Evolutionary conservation across 2,329 filamentous ascomycete species (phyloP).

Genomic region (Diaporthe velutina): DNA sequence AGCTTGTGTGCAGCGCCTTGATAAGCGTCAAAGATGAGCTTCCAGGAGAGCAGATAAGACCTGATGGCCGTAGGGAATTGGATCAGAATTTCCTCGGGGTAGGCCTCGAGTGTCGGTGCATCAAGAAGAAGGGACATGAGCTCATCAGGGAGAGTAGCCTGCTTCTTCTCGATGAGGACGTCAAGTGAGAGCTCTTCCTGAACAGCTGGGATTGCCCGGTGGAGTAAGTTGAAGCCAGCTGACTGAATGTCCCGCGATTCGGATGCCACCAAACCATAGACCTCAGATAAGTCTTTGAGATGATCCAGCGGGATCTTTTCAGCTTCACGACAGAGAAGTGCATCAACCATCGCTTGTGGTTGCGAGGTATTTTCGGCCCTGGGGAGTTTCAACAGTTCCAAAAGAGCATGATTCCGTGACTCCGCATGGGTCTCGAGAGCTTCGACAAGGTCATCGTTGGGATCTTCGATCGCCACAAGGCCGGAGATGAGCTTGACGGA

Average conservation of each 20-base stretch:
- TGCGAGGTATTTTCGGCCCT: conserved; percentile 63
- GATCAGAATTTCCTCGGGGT: conserved; percentile 75
- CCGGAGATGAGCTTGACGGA: conserved; percentile 78
- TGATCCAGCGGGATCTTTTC: conserved; percentile 72
- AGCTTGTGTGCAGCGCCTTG: conserved; percentile 83
- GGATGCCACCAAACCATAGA: conserved; percentile 83
- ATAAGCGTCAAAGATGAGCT: conserved; percentile 90
- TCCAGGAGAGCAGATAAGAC: conserved; percentile 90
- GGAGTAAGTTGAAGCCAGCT: conserved; percentile 83
- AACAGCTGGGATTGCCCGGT: conserved; percentile 80
- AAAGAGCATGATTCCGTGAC: conserved; percentile 67
- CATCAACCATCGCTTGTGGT: conserved; percentile 81
- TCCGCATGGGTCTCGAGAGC: conserved; percentile 73
- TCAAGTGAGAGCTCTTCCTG: conserved; percentile 90
- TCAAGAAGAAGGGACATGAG: conserved; percentile 87
- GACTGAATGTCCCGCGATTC: conserved; percentile 82
- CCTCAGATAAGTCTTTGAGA: conserved; percentile 73
- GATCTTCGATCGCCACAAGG: conserved; percentile 74
- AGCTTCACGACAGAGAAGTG: conserved; percentile 78
- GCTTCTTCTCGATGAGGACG: conserved; percentile 76
- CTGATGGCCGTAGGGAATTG: conserved; percentile 78
- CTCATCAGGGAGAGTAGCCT: conserved; percentile 83
- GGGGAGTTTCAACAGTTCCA: conserved; percentile 72
- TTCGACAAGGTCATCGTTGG: conserved; percentile 89
- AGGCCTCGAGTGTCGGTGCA: conserved; percentile 76